Base-by-base conservation (phyloP, 2,329 filamentous ascomycete species). In the Phoma sp. region DNA sequence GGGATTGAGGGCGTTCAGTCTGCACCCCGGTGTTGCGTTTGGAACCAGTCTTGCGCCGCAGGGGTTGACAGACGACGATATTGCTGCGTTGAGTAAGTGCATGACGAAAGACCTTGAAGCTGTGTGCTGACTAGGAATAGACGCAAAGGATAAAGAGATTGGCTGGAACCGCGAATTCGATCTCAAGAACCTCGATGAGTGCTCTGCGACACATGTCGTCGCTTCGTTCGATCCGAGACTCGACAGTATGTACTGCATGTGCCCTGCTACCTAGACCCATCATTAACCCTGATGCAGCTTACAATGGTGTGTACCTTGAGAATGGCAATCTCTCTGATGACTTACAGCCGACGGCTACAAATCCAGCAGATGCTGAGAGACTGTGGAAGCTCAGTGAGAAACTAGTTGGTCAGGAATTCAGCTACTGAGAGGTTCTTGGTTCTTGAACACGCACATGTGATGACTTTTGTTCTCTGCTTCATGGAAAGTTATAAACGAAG, bases 381-480 rank as follows among this genome's bases (percentile, higher is more conserved):
- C 40, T 72, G 32, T 74, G 71, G 69, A 63, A 67, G 47, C 49
- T 72, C 58, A 73, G 71, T 38, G 68, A 73, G 63, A 56, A 65
- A 50, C 45, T 72, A 8, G 68, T 72, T 2, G 66, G 64, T 9
- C 46, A 73, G 43, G 64, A 57, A 11, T 69, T 72, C 39, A 23
- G 55, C 7, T 71, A 64, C 36, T 72, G 18, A 18, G 18, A 18
- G 18, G 18, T 18, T 18, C 18, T 18, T 18, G 18, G 18, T 18
- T 18, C 18, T 18, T 18, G 18, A 18, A 18, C 18, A 18, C 18
- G 18, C 18, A 18, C 18, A 18, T 18, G 18, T 18, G 18, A 18
- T 18, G 2, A 18, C 18, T 1, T 18, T 18, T 18, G 18, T 18
- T 18, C 18, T 18, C 18, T 18, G 18, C 18, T 18, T 18, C 18